These are phyloP conservation scores for Erodium moschatum DNA, from an alignment of 441 rosid species.

Conservation along the genomic window DNA sequence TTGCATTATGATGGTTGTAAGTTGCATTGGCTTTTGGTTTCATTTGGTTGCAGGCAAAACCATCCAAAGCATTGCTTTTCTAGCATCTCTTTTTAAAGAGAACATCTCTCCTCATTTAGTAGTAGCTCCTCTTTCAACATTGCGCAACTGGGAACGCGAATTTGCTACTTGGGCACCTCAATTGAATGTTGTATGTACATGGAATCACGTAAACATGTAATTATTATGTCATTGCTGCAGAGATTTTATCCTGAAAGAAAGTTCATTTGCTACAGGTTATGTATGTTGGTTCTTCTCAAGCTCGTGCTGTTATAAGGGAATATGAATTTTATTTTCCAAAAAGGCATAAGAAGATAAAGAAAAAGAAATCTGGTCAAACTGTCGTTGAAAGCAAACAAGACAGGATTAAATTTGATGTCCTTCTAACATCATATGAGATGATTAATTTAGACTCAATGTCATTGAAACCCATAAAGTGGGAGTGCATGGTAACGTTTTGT, in stretches of 20 bases:
- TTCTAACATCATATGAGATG: slow-evolving; percentile 98
- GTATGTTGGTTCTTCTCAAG: slow-evolving; percentile 86
- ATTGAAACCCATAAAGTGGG: slow-evolving; percentile 88
- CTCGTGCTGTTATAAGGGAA: slow-evolving; percentile 83
- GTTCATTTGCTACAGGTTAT: slow-evolving; percentile 53
- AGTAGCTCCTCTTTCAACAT: slow-evolving; percentile 95
- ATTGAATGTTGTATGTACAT: slow-evolving; percentile 80
- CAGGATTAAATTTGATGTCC: slow-evolving; percentile 92
- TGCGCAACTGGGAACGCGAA: slow-evolving; percentile 97
- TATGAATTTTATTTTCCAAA: slow-evolving; percentile 83
- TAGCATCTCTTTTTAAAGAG: slow-evolving; percentile 86
- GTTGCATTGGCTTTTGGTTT: slow-evolving; percentile 16
- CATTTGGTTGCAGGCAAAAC: slow-evolving; percentile 68
- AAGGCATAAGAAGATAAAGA: slow-evolving; percentile 62
- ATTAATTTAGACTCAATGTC: slow-evolving; percentile 75
- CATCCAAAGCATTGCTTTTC: slow-evolving; percentile 93
- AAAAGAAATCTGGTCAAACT: slow-evolving; percentile 75
- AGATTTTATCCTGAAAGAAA: slow-evolving; percentile 11
- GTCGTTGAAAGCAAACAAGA: slow-evolving; percentile 83
- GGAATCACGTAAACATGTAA: slow-evolving; percentile 5
- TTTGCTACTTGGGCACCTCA: slow-evolving; percentile 98
- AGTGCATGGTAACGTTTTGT: slow-evolving; percentile 73
- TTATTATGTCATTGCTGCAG: neutral
- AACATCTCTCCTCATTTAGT: slow-evolving; percentile 67
- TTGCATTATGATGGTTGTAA: slow-evolving; percentile 18